phyloP scores from a whole-genome alignment of 2,329 filamentous ascomycete species.

The Exophiala phaeomuriformis region DNA sequence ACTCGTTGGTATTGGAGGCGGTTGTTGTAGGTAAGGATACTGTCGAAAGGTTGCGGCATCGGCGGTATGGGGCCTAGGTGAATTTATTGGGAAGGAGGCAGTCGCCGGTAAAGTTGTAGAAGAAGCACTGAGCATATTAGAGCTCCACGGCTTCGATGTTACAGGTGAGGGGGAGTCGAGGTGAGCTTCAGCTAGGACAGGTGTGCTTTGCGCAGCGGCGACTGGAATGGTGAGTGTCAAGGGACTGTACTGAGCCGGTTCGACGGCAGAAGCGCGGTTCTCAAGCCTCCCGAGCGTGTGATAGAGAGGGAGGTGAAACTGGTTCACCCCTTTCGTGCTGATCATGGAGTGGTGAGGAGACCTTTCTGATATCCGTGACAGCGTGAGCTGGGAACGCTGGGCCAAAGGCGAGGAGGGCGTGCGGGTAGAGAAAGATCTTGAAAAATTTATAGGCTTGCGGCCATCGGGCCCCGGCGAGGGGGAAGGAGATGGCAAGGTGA shows the following conservation, averaged over 20 bases:
- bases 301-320: conserved; percentile 3
- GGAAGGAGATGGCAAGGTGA: conserved; percentile 6
- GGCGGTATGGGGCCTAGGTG: conserved; percentile 1
- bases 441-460: conserved; percentile 16
- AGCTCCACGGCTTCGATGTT: background rate
- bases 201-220: background rate
- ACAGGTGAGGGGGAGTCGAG: background rate
- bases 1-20: background rate
- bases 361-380: conserved; percentile 23
- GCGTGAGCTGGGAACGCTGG: conserved; percentile 18
- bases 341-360: conserved; percentile 24
- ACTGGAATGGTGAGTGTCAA: conserved; percentile 1
- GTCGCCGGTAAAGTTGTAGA: background rate
- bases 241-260: conserved; percentile 1
- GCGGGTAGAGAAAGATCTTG: conserved; percentile 14
- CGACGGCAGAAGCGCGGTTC: conserved; percentile 5
- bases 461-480: background rate
- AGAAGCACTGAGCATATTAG: background rate
- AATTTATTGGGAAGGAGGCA: background rate
- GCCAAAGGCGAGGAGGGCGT: conserved; percentile 11
- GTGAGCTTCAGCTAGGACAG: background rate
- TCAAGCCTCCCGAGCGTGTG: conserved; percentile 10
- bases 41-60: background rate
- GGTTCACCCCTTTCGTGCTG: conserved; percentile 1
- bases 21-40: background rate